phyloP scores from a whole-genome alignment of 139 green algal species.

The Dunaliella sp. region DNA sequence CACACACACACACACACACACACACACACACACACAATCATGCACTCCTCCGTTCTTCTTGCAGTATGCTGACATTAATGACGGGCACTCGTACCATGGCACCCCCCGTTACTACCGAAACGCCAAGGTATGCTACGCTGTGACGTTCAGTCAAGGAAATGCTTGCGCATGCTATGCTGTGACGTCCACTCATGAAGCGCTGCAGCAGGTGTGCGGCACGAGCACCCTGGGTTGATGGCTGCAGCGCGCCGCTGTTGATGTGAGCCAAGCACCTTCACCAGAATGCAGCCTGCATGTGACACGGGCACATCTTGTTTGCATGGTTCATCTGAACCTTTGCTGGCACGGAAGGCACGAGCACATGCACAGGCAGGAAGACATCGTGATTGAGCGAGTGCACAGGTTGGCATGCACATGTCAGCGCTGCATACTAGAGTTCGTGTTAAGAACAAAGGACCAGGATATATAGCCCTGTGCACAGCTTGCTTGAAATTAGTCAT shows the following conservation, averaged over 20 bases:
- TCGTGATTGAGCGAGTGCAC: too few relatives aligned
- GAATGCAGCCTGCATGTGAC: background rate
- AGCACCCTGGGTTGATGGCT: too few relatives aligned
- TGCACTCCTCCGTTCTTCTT: constrained; percentile 1
- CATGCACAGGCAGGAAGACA: too few relatives aligned
- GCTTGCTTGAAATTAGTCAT: background rate
- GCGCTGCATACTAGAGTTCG: too few relatives aligned
- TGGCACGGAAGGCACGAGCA: too few relatives aligned
- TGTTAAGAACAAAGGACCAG: background rate
- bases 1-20: too few relatives aligned
- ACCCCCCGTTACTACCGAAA: constrained; percentile 68
- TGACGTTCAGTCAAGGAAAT: background rate
- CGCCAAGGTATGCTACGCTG: constrained; percentile 17
- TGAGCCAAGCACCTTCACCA: constrained; percentile 15
- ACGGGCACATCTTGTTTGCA: background rate
- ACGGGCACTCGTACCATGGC: constrained; percentile 70
- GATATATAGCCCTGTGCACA: background rate
- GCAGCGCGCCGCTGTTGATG: too few relatives aligned
- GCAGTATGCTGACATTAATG: constrained; percentile 73
- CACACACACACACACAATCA: too few relatives aligned
- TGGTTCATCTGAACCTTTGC: too few relatives aligned
- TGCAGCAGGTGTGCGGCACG: too few relatives aligned
- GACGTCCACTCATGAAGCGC: background rate
- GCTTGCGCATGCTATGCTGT: background rate
- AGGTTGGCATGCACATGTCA: too few relatives aligned